Base-by-base conservation (phyloP, 345 rosid genomes). In the Salix koriyanagi region DNA sequence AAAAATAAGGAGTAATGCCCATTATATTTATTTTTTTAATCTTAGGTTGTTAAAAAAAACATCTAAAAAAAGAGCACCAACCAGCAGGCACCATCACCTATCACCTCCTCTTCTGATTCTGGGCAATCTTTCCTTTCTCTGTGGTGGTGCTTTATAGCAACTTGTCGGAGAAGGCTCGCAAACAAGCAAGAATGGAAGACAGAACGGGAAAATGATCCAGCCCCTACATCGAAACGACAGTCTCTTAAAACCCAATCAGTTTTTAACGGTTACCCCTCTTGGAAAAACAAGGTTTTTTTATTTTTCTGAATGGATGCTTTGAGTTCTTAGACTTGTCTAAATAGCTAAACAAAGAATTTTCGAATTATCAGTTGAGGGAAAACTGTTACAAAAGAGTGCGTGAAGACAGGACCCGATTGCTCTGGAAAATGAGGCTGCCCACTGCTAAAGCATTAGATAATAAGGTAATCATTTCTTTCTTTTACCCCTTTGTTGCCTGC, bases 381-480 rank as follows among this genome's bases (percentile, higher is more conserved):
- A 90, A 80, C 67, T 95, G 98, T 71, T 88, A 80, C 82, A 86
- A 76, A 80, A 88, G 99, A 86, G 87, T 93, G 18, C 88, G 92
- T 50, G 92, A 91, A 52, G 97, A 90, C 42, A 82, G 99, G 76
- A 78, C 75, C 28, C 90, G 92, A 56, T 80, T 96, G 77, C 86
- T 93, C 1, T 96, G 99, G 98, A 91, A 87, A 77, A 77, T 92
- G 84, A 91, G 99, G 58, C 70, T 84, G 70, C 87, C 97, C 39
- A 68, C 74, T 76, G 79, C 84, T 69, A 88, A 87, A 48, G 76
- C 85, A 79, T 77, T 79, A 26, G 32, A 83, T 73, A 72, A 86
- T 25, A 80, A 91, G 97, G 98, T 91, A 36, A 64, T 32, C 13
- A 46, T 66, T 15, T 39, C 37, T 5, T 75, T 32, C 13, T 68